phyloP scores from a whole-genome alignment of 257 asterid genomes.

The Avicennia marina region DNA sequence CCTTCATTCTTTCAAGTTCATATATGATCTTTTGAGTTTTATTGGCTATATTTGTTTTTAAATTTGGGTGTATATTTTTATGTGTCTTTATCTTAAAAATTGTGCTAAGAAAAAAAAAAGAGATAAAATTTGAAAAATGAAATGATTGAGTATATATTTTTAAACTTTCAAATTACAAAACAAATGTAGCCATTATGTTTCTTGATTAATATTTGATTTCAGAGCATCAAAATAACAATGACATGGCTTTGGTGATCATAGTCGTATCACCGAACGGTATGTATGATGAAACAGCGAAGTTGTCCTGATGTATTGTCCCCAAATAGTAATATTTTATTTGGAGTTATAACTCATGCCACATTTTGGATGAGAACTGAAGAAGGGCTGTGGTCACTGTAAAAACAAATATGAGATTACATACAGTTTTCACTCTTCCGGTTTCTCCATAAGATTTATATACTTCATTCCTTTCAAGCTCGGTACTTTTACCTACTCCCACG shows the following conservation, averaged over 20 bases:
- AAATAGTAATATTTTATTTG: slow-evolving; percentile 43
- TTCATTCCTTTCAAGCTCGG: too few species aligned
- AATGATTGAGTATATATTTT: too few species aligned
- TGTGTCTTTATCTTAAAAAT: too few species aligned
- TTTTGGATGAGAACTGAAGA: slow-evolving; percentile 11
- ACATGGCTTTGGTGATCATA: slow-evolving; percentile 44
- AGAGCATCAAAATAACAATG: slow-evolving; percentile 38
- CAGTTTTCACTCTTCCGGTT: neutral
- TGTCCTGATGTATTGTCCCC: slow-evolving; percentile 56
- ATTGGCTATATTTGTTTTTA: neutral
- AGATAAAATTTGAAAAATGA: too few species aligned
- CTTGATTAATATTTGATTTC: slow-evolving; percentile 2
- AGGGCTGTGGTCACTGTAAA: neutral
- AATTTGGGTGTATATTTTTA: neutral
- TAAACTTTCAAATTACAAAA: neutral
- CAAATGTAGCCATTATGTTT: neutral
- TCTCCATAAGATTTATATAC: too few species aligned
- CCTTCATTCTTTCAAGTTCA: too few species aligned
- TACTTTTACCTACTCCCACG: too few species aligned
- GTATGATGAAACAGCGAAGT: slow-evolving; percentile 47
- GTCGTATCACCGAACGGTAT: slow-evolving; percentile 35
- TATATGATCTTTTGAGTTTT: too few species aligned
- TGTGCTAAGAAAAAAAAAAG: too few species aligned
- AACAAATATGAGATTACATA: neutral
- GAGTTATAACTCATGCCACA: slow-evolving; percentile 75